Evolutionary conservation across 352 stramenopile species (phyloP).

Genomic region (Phytophthora ohioensis): DNA sequence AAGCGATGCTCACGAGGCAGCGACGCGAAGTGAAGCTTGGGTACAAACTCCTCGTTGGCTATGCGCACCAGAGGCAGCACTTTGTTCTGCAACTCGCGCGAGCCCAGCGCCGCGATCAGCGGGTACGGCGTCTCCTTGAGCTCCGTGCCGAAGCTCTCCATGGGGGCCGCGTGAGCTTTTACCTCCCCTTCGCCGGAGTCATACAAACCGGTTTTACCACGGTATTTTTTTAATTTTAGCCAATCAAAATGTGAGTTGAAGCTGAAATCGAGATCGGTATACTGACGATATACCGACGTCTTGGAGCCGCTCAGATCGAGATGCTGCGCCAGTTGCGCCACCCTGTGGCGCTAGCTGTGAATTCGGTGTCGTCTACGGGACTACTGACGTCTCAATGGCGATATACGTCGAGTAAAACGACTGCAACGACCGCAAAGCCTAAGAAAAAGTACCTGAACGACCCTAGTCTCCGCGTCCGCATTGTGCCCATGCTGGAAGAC

Average conservation of each 20-base stretch:
- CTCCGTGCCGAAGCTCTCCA: slow-evolving; percentile 87
- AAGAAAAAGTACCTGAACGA: slow-evolving; percentile 76
- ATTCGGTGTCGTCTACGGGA: neutral
- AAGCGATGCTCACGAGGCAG: slow-evolving; percentile 82
- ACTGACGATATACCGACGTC: slow-evolving; percentile 1
- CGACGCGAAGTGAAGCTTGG: slow-evolving; percentile 79
- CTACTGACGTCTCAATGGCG: slow-evolving; percentile 2
- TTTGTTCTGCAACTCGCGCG: slow-evolving; percentile 78
- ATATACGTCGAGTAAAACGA: slow-evolving; percentile 3
- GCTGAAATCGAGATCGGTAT: neutral
- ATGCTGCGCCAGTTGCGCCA: slow-evolving; percentile 18
- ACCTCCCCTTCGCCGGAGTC: slow-evolving; percentile 10
- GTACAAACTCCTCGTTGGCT: slow-evolving; percentile 87
- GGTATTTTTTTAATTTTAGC: neutral
- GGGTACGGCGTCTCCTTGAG: slow-evolving; percentile 90
- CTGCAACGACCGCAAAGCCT: slow-evolving; percentile 12
- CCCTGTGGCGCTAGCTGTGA: neutral
- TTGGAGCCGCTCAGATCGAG: neutral
- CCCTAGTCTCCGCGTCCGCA: slow-evolving; percentile 81
- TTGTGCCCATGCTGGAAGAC: slow-evolving; percentile 85
- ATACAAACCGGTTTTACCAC: slow-evolving; percentile 1
- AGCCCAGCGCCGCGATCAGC: slow-evolving; percentile 82
- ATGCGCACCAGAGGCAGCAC: slow-evolving; percentile 71
- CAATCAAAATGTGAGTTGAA: neutral
- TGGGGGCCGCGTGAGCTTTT: slow-evolving; percentile 33